Conservation (phyloP, 2,329 filamentous ascomycete genomes). For the Ophiostoma triangulosporum region DNA sequence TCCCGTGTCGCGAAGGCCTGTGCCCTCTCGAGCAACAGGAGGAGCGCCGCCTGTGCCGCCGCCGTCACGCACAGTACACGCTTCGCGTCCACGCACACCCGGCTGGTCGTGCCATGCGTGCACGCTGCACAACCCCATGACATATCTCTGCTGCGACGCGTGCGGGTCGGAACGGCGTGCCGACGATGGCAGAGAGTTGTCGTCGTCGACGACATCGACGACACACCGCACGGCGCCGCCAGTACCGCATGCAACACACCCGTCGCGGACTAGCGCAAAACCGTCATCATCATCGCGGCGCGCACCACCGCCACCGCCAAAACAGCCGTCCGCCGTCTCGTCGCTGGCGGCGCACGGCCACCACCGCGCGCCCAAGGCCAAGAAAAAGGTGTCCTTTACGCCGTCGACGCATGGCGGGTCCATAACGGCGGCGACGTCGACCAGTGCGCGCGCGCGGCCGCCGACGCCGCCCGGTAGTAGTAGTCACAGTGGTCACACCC, state of each 20-base stretch:
- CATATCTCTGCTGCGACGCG: conserved; percentile 41
- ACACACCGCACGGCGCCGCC: not conserved
- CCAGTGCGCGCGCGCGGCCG: not conserved
- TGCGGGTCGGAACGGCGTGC: conserved; percentile 32
- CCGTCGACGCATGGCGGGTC: conserved; percentile 10
- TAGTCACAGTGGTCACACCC: not conserved
- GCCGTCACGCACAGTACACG: not conserved
- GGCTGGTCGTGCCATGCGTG: conserved; percentile 42
- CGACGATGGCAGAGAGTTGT: not conserved
- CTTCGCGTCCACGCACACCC: not conserved
- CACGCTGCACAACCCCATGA: conserved; percentile 40
- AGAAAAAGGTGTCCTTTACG: conserved; percentile 10
- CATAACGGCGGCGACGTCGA: conserved; percentile 2
- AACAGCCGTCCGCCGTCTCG: not conserved
- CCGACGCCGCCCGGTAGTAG: not conserved
- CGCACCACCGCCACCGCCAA: not conserved
- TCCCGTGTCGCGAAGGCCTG: not conserved
- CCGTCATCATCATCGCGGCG: not conserved
- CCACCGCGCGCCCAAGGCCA: not conserved
- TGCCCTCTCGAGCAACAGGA: not conserved
- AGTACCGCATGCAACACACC: not conserved
- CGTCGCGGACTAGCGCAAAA: not conserved
- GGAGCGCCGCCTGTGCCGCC: not conserved
- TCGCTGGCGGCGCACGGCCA: not conserved
- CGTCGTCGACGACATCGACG: not conserved